Conservation (phyloP, 1,284 basidiomycete species). For the Heterobasidion irregulare region DNA sequence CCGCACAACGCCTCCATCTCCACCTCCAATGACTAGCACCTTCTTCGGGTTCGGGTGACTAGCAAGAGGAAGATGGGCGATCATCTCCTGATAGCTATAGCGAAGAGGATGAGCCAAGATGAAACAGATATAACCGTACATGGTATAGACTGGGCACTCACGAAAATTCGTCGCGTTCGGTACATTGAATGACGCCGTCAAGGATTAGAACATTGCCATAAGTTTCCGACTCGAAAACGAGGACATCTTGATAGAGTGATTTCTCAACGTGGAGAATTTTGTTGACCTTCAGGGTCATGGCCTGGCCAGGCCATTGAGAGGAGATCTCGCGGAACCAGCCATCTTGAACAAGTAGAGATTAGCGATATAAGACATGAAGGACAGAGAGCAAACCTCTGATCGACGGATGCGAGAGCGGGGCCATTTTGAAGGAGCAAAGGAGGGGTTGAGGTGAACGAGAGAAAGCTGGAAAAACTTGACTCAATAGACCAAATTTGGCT, state of each 20-base stretch:
- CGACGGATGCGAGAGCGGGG: constrained; percentile 28
- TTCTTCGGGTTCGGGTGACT: constrained; percentile 96
- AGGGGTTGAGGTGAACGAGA: not conserved
- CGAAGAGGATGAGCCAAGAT: not conserved
- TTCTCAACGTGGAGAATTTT: constrained; percentile 94
- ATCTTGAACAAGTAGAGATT: constrained; percentile 37
- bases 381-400: constrained; percentile 23
- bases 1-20: constrained; percentile 93
- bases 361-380: not conserved
- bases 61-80: constrained; percentile 90
- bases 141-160: constrained; percentile 36
- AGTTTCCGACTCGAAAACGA: constrained; percentile 92
- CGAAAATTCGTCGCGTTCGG: constrained; percentile 98
- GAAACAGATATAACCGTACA: not conserved
- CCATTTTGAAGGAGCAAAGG: constrained; percentile 11
- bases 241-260: constrained; percentile 91
- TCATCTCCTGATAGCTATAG: constrained; percentile 98
- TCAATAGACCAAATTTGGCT: not conserved
- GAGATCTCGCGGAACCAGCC: constrained; percentile 99
- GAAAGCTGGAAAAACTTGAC: not conserved
- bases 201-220: constrained; percentile 96
- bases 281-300: constrained; percentile 93
- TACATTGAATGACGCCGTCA: constrained; percentile 95
- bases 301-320: constrained; percentile 95
- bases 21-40: constrained; percentile 95